A percentile compares a stretch with the other conserved stretches of the same genome.
phyloP scores from a whole-genome alignment of 148 eudicot species.

The Rhododendron williamsianum region DNA sequence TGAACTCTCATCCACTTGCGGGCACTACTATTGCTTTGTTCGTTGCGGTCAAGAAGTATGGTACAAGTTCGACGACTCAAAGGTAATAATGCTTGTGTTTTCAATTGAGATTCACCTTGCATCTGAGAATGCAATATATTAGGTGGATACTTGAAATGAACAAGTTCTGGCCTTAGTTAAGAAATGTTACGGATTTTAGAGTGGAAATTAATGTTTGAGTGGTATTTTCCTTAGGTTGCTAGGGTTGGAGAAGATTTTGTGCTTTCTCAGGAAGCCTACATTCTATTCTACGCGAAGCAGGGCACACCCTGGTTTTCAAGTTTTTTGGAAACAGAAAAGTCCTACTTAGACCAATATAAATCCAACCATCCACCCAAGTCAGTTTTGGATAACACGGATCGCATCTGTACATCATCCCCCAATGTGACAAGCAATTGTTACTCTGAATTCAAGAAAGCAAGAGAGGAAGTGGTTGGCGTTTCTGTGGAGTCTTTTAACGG shows the following conservation, averaged over 20 bases:
- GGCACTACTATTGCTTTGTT: constrained; percentile 80
- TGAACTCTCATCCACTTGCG: constrained; percentile 59
- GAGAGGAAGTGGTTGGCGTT: constrained; percentile 15
- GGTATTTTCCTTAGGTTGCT: constrained; percentile 36
- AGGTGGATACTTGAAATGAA: neutral
- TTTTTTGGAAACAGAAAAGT: constrained; percentile 47
- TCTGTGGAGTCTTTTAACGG: constrained; percentile 6
- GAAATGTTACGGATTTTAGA: neutral
- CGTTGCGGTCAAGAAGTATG: constrained; percentile 62
- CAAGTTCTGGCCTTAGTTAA: neutral
- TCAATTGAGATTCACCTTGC: neutral
- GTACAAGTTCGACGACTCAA: constrained; percentile 77
- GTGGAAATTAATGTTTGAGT: neutral
- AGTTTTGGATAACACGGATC: constrained; percentile 45
- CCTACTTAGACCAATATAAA: constrained; percentile 12
- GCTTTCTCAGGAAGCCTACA: constrained; percentile 79
- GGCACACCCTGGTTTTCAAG: constrained; percentile 76
- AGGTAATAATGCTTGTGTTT: constrained; percentile 38
- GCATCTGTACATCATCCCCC: constrained; percentile 19
- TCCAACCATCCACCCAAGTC: constrained; percentile 73
- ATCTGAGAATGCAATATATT: constrained; percentile 2
- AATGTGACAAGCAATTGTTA: constrained; percentile 1
- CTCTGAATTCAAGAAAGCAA: constrained; percentile 20
- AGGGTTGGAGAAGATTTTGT: constrained; percentile 53
- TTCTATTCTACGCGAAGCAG: constrained; percentile 74